Evolutionary conservation across 106 monocot species (phyloP), one percentile per base, ranked within the genome.

Genomic region (Dendrobium huoshanense): DNA sequence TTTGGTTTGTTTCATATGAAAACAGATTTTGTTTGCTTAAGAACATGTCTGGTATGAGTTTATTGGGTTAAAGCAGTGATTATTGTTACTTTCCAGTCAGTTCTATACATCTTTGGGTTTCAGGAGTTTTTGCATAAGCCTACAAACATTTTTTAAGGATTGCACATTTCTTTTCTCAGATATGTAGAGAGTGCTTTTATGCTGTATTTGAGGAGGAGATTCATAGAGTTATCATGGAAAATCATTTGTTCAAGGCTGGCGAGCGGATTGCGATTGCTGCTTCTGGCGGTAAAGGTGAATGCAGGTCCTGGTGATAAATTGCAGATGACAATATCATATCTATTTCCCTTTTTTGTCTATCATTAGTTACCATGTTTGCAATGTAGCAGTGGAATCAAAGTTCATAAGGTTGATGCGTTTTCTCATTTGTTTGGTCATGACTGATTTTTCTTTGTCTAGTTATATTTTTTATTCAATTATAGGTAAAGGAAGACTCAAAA

Each of bases 241-340:
- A 91, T 70, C 81, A 91, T 78, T 81, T 99, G 49, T 99, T 99
- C 81, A 95, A 91, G 79, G 81, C 87, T 40, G 99, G 99, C 45
- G 99, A 99, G 79, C 88, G 99, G 44, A 79, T 99, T 82, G 99
- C 99, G 33, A 81, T 99, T 76, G 99, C 80, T 72, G 99, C 99
- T 89, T 99, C 99, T 75, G 99, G 99, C 77, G 99, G 99, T 80
- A 99, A 99, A 93, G 99, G 99, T 99, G 16, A 74, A 44, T 73
- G 40, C 20, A 24, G 11, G 20, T 37, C 22, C 24, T 72, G 24
- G 2, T 42, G 18, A 44, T 74, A 74, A 15, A 2, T 43, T 43
- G 33, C 25, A 44, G 41, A 74, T 74, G 19, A 44, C 9, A 20
- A 20, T 74, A 20, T 74, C 43, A 7, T 74, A 2, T 72, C 33